Conservation (phyloP, 2,329 filamentous ascomycete species). For the Alternaria ventricosa region DNA sequence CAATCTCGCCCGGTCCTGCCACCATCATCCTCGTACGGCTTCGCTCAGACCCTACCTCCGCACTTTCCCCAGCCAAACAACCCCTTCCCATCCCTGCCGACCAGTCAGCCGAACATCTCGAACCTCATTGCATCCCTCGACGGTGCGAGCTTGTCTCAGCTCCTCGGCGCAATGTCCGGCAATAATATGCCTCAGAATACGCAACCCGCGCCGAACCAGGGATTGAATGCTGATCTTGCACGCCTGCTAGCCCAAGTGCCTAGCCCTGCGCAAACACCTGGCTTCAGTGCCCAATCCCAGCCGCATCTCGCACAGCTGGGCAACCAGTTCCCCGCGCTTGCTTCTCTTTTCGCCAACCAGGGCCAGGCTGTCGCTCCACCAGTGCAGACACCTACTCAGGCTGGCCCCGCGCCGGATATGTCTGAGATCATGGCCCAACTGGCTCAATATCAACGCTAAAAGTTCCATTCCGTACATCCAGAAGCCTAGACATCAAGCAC, state of each 20-base stretch:
- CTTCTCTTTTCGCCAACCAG: conserved; percentile 37
- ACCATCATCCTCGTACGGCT: conserved; percentile 37
- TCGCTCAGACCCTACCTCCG: conserved; percentile 39
- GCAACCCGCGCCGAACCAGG: conserved; percentile 43
- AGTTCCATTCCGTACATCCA: not conserved
- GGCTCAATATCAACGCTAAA: conserved; percentile 65
- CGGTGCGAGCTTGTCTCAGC: conserved; percentile 71
- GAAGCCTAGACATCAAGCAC: conserved; percentile 6
- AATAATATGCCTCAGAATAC: conserved; percentile 48
- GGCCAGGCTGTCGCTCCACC: conserved; percentile 34
- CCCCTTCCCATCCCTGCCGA: conserved; percentile 43
- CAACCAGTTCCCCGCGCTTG: conserved; percentile 40
- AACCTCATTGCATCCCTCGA: conserved; percentile 73
- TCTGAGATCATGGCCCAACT: conserved; percentile 79
- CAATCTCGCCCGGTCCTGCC: conserved; percentile 43
- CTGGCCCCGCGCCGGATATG: conserved; percentile 55
- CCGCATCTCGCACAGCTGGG: conserved; percentile 35
- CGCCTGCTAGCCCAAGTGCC: conserved; percentile 47
- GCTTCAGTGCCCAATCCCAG: conserved; percentile 27
- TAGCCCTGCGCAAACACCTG: conserved; percentile 32
- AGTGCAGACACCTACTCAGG: conserved; percentile 36
- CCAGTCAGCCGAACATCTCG: conserved; percentile 60
- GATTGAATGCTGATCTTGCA: conserved; percentile 46
- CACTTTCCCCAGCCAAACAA: conserved; percentile 44
- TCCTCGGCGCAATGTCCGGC: conserved; percentile 66